Evolutionary conservation across 2,329 filamentous ascomycete genomes (phyloP).

Genomic region (Cordyceps cateniannulata): DNA sequence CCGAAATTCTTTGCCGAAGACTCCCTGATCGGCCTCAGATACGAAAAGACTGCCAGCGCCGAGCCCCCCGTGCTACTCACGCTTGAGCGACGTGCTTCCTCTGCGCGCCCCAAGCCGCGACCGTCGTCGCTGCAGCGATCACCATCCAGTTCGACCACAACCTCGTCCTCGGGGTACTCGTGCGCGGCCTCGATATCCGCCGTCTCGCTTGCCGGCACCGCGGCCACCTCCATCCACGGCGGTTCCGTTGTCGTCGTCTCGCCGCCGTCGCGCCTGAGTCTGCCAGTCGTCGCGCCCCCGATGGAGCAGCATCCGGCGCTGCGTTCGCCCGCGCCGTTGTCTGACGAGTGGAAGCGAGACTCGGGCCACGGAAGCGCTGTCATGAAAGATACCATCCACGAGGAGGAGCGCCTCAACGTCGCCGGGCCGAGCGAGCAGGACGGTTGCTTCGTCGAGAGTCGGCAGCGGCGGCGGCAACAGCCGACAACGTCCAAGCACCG

Average conservation of each 20-base stretch:
- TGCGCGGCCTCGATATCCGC: constrained; percentile 12
- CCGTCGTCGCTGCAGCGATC: constrained; percentile 5
- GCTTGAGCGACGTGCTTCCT: constrained; percentile 17
- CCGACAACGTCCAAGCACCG: not conserved
- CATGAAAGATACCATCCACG: constrained; percentile 32
- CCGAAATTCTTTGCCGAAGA: constrained; percentile 39
- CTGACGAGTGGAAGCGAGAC: constrained; percentile 46
- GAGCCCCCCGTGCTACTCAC: constrained; percentile 44
- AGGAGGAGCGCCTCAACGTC: constrained; percentile 18
- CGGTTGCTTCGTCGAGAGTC: not conserved
- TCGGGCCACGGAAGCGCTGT: constrained; percentile 45
- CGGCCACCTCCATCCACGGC: not conserved
- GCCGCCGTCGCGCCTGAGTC: constrained; percentile 15
- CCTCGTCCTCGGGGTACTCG: constrained; percentile 21
- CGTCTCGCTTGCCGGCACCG: constrained; percentile 12
- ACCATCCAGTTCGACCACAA: constrained; percentile 18
- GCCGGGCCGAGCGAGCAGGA: constrained; percentile 18
- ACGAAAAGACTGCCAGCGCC: constrained; percentile 54
- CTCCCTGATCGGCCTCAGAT: constrained; percentile 51
- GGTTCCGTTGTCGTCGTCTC: constrained; percentile 24
- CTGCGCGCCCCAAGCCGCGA: not conserved
- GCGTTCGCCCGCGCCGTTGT: constrained; percentile 25
- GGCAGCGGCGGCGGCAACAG: not conserved
- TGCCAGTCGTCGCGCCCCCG: constrained; percentile 34
- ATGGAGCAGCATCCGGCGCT: constrained; percentile 49